Conservation (phyloP, 805 yeast species). For the Barnettozyma populi region DNA sequence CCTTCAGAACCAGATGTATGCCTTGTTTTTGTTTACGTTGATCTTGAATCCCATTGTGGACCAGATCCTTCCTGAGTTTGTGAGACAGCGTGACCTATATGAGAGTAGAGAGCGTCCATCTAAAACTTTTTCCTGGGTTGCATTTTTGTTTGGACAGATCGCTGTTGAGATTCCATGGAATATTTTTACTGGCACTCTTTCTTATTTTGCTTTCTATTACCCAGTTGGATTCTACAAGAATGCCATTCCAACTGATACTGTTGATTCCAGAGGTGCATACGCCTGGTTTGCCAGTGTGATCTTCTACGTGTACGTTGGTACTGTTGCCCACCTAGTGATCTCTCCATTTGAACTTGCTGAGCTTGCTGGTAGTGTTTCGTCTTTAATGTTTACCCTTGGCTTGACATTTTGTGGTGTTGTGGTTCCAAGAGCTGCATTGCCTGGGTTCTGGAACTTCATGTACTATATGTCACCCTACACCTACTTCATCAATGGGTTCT, state of each 20-base stretch:
- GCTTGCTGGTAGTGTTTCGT: slow-evolving; percentile 57
- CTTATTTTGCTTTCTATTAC: slow-evolving; percentile 61
- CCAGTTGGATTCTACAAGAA: slow-evolving; percentile 66
- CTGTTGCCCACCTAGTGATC: slow-evolving; percentile 51
- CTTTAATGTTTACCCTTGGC: slow-evolving; percentile 52
- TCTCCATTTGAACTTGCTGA: slow-evolving; percentile 55
- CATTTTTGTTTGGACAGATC: slow-evolving; percentile 57
- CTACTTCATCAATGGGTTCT: slow-evolving; percentile 50
- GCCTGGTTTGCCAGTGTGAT: slow-evolving; percentile 39
- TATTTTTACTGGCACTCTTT: slow-evolving; percentile 52
- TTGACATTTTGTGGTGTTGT: slow-evolving; percentile 75
- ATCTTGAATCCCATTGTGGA: slow-evolving; percentile 52
- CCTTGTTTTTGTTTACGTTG: slow-evolving; percentile 63
- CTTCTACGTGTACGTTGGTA: slow-evolving; percentile 44
- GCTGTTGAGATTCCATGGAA: slow-evolving; percentile 66
- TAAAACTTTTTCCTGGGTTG: slow-evolving; percentile 61
- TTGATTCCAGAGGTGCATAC: slow-evolving; percentile 52
- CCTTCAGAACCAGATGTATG: slow-evolving; percentile 77
- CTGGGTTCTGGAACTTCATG: slow-evolving; percentile 78
- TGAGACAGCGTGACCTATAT: slow-evolving; percentile 56
- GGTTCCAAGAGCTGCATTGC: slow-evolving; percentile 46
- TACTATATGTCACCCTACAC: slow-evolving; percentile 66
- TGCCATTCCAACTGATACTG: slow-evolving; percentile 52
- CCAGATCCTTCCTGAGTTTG: slow-evolving; percentile 60
- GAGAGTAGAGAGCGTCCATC: slow-evolving; percentile 74